Percentiles rank a stretch among this genome's conserved stretches.
These are phyloP conservation scores for Penicillium bialowiezense DNA, from an alignment of 495 filamentous ascomycete genomes.

Conservation along the genomic window DNA sequence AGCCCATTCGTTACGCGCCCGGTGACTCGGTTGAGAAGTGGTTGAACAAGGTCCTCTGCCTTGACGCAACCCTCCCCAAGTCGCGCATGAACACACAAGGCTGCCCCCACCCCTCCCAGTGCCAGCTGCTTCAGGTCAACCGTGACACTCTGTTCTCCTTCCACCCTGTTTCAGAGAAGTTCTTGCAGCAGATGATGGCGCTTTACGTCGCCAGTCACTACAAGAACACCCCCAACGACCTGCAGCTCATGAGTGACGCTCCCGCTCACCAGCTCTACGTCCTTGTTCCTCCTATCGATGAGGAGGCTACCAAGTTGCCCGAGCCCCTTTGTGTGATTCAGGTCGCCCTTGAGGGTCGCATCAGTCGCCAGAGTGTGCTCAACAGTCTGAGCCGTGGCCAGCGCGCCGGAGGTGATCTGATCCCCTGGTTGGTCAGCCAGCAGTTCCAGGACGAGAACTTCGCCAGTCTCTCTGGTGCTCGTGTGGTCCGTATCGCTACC, in stretches of 20 bases:
- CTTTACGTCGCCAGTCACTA: slow-evolving; percentile 98
- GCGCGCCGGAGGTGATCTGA: slow-evolving; percentile 89
- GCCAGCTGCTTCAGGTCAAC: slow-evolving; percentile 89
- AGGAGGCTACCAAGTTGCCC: slow-evolving; percentile 72
- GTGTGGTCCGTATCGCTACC: slow-evolving; percentile 92
- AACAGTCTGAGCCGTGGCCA: slow-evolving; percentile 86
- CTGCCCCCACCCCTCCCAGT: slow-evolving; percentile 85
- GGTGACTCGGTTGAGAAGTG: slow-evolving; percentile 92
- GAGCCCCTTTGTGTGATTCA: slow-evolving; percentile 96
- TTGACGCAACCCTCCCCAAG: slow-evolving; percentile 83
- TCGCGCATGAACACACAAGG: slow-evolving; percentile 73
- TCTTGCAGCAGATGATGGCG: slow-evolving; percentile 96
- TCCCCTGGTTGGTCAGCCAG: slow-evolving; percentile 96
- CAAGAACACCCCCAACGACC: slow-evolving; percentile 97
- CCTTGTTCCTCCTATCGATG: slow-evolving; percentile 81
- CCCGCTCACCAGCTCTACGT: slow-evolving; percentile 97
- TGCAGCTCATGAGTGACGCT: slow-evolving; percentile 96
- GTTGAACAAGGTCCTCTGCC: slow-evolving; percentile 90
- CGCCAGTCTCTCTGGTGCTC: slow-evolving; percentile 85
- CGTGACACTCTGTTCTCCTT: slow-evolving; percentile 97
- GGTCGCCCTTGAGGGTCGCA: slow-evolving; percentile 89
- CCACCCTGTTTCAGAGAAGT: slow-evolving; percentile 95
- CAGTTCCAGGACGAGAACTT: slow-evolving; percentile 99
- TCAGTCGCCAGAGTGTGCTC: slow-evolving; percentile 87
- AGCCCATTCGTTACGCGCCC: slow-evolving; percentile 92